Base-by-base conservation (phyloP, 2,329 filamentous ascomycete genomes). In the Talaromyces sp. region DNA sequence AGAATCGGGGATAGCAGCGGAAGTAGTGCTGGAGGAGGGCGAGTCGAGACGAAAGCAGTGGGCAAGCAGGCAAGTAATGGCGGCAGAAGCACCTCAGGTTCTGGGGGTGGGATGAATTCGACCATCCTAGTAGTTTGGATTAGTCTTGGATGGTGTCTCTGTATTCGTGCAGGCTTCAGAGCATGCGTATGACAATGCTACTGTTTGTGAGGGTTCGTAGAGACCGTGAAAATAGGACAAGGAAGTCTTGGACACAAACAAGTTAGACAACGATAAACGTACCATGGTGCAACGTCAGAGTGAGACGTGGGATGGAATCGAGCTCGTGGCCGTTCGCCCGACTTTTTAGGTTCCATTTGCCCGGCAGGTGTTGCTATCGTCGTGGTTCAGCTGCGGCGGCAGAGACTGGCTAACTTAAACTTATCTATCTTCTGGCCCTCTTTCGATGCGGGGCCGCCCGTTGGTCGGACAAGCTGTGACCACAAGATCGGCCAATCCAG, bases 21-120 rank as follows among this genome's bases (percentile, higher is more conserved):
- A 2, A 89, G 80, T 11, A 89, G 78, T 33, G 84, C 85, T 59
- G 87, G 86, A 3, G 87, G 87, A 39, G 87, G 85, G 67, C 81
- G 81, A 62, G 83, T 82, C 41, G 87, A 86, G 61, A 84, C 82
- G 72, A 84, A 87, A 17, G 87, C 85, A 22, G 85, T 85, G 7
- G 87, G 85, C 3, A 89, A 80, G 74, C 86, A 89, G 52, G 87
- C 87, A 58, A 89, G 83, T 8, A 89, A 79, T 41, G 87, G 86
- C 66, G 85, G 86, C 22, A 89, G 82, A 15, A 89, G 78, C 47
- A 82, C 78, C 68, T 83, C 81, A 61, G 85, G 79, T 66, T 87
- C 80, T 33, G 87, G 87, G 45, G 81, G 78, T 62, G 81, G 81
- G 64, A 87, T 83, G 63, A 82, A 76, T 69, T 85, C 81, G 71